Percentiles rank a stretch among this genome's conserved stretches.
Evolutionary conservation across 2,329 filamentous ascomycete species (phyloP).

Genomic region (Plenodomus biglobosus): DNA sequence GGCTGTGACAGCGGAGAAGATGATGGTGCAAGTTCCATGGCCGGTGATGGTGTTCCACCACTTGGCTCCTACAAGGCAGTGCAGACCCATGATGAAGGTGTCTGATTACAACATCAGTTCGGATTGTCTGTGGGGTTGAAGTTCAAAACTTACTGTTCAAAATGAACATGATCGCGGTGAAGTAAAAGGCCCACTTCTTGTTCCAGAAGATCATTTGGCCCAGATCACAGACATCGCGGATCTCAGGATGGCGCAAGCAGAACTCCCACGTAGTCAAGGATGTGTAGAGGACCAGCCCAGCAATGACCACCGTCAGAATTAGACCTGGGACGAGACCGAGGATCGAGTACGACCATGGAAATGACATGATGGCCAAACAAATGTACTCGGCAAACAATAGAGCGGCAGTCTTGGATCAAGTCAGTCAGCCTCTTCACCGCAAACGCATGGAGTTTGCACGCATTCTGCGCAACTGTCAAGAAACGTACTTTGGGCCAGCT

Average conservation of each 20-base stretch:
- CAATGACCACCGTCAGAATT: conserved; percentile 78
- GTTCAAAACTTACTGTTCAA: conserved; percentile 81
- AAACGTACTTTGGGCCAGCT: conserved; percentile 78
- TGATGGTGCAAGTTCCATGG: conserved; percentile 72
- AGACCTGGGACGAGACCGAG: conserved; percentile 84
- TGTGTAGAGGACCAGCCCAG: conserved; percentile 80
- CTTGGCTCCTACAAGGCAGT: conserved; percentile 80
- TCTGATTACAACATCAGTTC: conserved; percentile 5
- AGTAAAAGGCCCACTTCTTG: conserved; percentile 69
- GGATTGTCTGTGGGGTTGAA: not conserved
- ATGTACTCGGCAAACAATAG: conserved; percentile 95
- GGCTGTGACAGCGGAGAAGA: conserved; percentile 73
- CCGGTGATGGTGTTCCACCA: conserved; percentile 88
- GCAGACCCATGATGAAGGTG: conserved; percentile 58
- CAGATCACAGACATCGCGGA: conserved; percentile 90
- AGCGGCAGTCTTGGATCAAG: conserved; percentile 71
- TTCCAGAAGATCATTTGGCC: conserved; percentile 95
- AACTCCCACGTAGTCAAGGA: conserved; percentile 74
- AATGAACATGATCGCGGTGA: conserved; percentile 82
- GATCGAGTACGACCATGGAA: conserved; percentile 88
- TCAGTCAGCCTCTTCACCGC: conserved; percentile 11
- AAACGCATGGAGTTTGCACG: not conserved
- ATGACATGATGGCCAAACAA: conserved; percentile 90
- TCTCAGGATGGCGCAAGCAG: conserved; percentile 85
- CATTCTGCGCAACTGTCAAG: not conserved